phyloP scores from a whole-genome alignment of 2,329 filamentous ascomycete species.

The Samsoniella hepiali region DNA sequence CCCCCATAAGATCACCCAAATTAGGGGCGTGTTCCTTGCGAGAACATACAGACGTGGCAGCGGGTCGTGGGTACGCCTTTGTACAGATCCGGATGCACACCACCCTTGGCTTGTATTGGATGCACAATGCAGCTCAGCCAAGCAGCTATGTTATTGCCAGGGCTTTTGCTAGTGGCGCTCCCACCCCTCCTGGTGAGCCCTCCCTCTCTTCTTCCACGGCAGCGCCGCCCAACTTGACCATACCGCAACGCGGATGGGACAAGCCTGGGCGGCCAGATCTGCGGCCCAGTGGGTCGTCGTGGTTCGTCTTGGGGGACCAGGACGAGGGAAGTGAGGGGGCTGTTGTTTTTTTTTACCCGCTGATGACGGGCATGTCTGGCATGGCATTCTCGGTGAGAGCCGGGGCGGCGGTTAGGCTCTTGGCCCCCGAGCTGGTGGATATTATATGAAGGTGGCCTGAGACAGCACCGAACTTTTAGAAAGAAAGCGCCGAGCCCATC shows the following conservation, averaged over 20 bases:
- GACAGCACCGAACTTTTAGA: constrained; percentile 15
- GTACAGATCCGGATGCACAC: constrained; percentile 17
- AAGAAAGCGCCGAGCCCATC: constrained; percentile 9
- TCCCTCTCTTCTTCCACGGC: constrained; percentile 5
- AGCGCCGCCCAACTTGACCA: constrained; percentile 15
- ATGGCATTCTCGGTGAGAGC: constrained; percentile 34
- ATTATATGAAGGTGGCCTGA: constrained; percentile 20
- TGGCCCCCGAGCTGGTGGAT: constrained; percentile 17
- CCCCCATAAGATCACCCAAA: constrained; percentile 11
- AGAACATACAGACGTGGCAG: constrained; percentile 15
- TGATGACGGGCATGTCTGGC: constrained; percentile 14
- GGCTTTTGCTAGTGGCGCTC: constrained; percentile 20
- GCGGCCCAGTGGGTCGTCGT: constrained; percentile 41
- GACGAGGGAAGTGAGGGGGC: constrained; percentile 9
- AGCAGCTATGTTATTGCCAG: constrained; percentile 28
- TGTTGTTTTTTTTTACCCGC: constrained; percentile 12
- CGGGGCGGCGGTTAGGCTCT: constrained; percentile 33
- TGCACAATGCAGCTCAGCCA: constrained; percentile 23
- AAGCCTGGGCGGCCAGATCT: constrained; percentile 33
- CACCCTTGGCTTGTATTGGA: constrained; percentile 18
- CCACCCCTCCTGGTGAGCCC: background rate
- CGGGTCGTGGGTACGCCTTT: constrained; percentile 18
- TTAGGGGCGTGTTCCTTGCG: constrained; percentile 7
- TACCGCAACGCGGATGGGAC: constrained; percentile 2
- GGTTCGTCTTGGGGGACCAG: constrained; percentile 32